phyloP scores from a whole-genome alignment of 1,139 yeast species.

The Suzukiozyma palmioleophila region DNA sequence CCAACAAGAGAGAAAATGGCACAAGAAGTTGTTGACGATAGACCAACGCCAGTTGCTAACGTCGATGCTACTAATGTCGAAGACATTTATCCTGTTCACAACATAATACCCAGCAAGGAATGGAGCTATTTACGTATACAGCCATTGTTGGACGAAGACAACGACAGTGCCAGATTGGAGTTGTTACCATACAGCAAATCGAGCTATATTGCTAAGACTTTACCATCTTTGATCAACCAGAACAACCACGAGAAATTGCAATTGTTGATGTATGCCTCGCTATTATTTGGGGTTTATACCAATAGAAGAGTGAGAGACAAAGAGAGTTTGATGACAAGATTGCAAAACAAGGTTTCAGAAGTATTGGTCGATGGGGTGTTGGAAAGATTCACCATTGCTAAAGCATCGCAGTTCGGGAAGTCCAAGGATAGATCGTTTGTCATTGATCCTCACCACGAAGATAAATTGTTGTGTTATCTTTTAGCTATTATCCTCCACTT shows the following conservation, averaged over 20 bases:
- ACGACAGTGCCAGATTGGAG: conserved; percentile 45
- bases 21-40: conserved; percentile 51
- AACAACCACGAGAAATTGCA: conserved; percentile 58
- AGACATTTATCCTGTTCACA: conserved; percentile 72
- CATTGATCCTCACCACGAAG: conserved; percentile 85
- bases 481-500: conserved; percentile 71
- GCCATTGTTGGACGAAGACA: conserved; percentile 47
- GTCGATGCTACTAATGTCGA: conserved; percentile 75
- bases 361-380: conserved; percentile 68
- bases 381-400: conserved; percentile 62
- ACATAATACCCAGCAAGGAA: conserved; percentile 67
- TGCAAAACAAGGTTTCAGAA: conserved; percentile 66
- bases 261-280: conserved; percentile 71
- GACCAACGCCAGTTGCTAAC: conserved; percentile 82
- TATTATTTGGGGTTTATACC: conserved; percentile 74
- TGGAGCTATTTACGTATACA: conserved; percentile 61
- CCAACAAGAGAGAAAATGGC: conserved; percentile 65
- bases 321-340: conserved; percentile 53
- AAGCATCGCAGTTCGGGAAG: conserved; percentile 65
- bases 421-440: conserved; percentile 68
- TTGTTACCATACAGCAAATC: conserved; percentile 61
- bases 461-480: conserved; percentile 75
- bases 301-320: conserved; percentile 65
- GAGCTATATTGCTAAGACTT: conserved; percentile 47
- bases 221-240: conserved; percentile 37